Base-by-base conservation (phyloP, 768 basidiomycete species). In the Serendipita indica region DNA sequence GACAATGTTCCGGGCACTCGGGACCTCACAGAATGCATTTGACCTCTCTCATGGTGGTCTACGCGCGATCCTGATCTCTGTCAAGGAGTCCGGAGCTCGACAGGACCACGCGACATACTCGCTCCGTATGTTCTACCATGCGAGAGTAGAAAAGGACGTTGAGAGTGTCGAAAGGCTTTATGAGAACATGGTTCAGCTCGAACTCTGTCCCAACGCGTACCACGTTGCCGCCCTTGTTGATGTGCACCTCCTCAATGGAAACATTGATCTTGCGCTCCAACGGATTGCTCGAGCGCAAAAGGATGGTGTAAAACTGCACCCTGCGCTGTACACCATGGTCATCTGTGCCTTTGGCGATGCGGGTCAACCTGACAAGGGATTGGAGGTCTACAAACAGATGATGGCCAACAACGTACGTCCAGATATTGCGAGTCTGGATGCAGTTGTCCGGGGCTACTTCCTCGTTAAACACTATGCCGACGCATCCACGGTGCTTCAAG, bases 211-310 rank as follows among this genome's bases (percentile, higher is more conserved):
- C 7, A 84, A 80, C 64, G 73, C 74, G 58, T 79, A 86, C 66
- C 89, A 92, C 69, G 83, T 81, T 64, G 73, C 74, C 30, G 81
- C 86, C 57, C 71, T 92, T 60, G 82, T 92, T 76, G 81, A 86
- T 63, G 86, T 84, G n/a, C 83, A 82, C 63, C 70, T 75, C 16
- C 72, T 69, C 2, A 68, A 69, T 0, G 86, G 85, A n/a, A 75
- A 89, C 67, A 71, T 84, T 62, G 65, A 68, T 13, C 73, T 72
- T 18, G 85, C 87, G 25, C 68, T 75, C 59, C 72, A 73, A 56
- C 70, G 81, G 39, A 75, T 92, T 72, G 33, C 52, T 5, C 70
- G 69, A 60, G 69, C 78, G 16, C 78, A 81, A 27, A 64, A 67
- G 37, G 69, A 71, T 3, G 79, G 81, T 25, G 67, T 84, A 60